Evolutionary conservation across 2,329 filamentous ascomycete genomes (phyloP).

Genomic region (Botrytis squamosa): DNA sequence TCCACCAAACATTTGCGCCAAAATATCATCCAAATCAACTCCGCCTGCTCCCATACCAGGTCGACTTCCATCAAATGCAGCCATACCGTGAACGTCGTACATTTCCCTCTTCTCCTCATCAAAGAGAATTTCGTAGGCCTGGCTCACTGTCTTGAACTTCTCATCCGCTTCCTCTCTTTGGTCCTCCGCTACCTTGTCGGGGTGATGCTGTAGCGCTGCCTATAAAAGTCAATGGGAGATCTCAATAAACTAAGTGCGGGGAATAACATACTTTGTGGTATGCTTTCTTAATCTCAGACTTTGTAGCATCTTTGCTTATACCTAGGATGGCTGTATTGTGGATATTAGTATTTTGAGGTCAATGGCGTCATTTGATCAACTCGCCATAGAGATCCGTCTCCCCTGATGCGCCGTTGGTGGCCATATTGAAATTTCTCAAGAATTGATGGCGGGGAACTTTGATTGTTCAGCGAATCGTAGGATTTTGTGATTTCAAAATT

Average conservation of each 20-base stretch:
- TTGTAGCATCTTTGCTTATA: conserved; percentile 67
- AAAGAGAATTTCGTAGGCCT: conserved; percentile 96
- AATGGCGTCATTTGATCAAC: conserved; percentile 26
- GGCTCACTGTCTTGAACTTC: conserved; percentile 88
- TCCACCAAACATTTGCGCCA: conserved; percentile 82
- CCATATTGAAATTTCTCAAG: conserved; percentile 31
- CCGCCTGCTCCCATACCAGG: conserved; percentile 63
- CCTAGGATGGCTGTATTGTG: conserved; percentile 69
- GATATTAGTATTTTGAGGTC: conserved; percentile 32
- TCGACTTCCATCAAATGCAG: conserved; percentile 78
- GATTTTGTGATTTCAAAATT: not conserved
- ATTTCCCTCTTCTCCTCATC: conserved; percentile 91
- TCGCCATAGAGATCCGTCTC: conserved; percentile 63
- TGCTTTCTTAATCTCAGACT: conserved; percentile 88
- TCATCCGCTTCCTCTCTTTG: conserved; percentile 82
- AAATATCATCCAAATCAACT: conserved; percentile 86
- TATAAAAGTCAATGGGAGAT: conserved; percentile 42
- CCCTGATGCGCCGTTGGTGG: conserved; percentile 34
- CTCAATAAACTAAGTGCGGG: conserved; percentile 21
- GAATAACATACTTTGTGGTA: conserved; percentile 74
- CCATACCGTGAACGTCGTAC: conserved; percentile 95
- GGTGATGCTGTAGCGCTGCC: conserved; percentile 86
- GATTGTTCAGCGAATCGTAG: not conserved
- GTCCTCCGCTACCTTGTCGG: conserved; percentile 89
- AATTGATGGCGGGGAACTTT: conserved; percentile 12